A percentile compares a stretch with the other conserved stretches of the same genome.
phyloP scores from a whole-genome alignment of 1,139 yeast genomes.

The Taphrina communis region DNA sequence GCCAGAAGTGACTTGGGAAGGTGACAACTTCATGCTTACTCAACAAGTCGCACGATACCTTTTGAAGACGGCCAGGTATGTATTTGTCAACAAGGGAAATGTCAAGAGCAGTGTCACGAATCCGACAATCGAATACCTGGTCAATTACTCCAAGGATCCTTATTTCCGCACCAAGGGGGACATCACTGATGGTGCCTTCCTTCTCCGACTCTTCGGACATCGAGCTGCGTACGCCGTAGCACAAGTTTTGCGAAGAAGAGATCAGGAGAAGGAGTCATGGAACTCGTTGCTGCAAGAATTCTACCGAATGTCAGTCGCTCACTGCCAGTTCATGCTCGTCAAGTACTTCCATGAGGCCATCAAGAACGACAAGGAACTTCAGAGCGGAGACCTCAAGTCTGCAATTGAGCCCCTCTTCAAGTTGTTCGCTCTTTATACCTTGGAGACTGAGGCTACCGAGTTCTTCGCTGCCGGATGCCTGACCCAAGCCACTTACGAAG shows the following conservation, averaged over 20 bases:
- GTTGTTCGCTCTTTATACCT: constrained; percentile 32
- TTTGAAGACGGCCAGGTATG: constrained; percentile 39
- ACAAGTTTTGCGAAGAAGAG: constrained; percentile 36
- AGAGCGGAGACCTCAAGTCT: constrained; percentile 12
- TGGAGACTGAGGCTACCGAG: constrained; percentile 38
- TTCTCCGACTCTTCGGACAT: constrained; percentile 38
- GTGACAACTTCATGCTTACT: constrained; percentile 42
- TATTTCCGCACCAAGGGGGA: constrained; percentile 31
- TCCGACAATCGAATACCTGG: constrained; percentile 41
- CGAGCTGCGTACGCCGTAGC: constrained; percentile 41
- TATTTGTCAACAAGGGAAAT: constrained; percentile 35
- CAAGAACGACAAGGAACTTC: constrained; percentile 23
- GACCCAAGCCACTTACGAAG: constrained; percentile 25
- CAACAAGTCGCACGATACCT: constrained; percentile 42
- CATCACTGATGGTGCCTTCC: constrained; percentile 22
- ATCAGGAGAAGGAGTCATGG: constrained; percentile 38
- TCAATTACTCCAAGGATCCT: constrained; percentile 37
- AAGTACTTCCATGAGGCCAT: constrained; percentile 37
- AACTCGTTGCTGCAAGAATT: constrained; percentile 40
- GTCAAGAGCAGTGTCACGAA: constrained; percentile 30
- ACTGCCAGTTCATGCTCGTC: constrained; percentile 41
- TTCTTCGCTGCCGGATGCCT: constrained; percentile 41
- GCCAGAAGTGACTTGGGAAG: constrained; percentile 41
- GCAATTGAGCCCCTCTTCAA: constrained; percentile 35
- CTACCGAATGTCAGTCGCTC: constrained; percentile 39